These are phyloP conservation scores for Beauveria sp. DNA, from an alignment of 2,329 filamentous ascomycete species.

Conservation along the genomic window DNA sequence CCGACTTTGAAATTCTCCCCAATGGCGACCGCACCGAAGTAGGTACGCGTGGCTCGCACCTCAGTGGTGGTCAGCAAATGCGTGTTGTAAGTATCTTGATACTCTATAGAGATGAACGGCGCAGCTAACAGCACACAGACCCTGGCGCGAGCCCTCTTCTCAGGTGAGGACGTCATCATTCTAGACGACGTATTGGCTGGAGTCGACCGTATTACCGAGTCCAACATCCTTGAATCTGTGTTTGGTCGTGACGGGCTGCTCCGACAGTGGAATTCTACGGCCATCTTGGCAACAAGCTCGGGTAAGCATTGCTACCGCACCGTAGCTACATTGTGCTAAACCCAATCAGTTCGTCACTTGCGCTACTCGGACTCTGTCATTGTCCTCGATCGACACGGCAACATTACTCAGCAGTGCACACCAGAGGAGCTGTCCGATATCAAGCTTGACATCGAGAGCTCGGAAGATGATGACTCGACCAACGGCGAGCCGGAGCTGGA, in stretches of 20 bases:
- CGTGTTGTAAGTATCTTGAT: constrained; percentile 16
- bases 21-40: constrained; percentile 18
- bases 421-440: constrained; percentile 11
- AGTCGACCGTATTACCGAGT: constrained; percentile 29
- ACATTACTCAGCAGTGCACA: constrained; percentile 17
- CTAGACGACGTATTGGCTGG: constrained; percentile 28
- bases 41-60: constrained; percentile 17
- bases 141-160: constrained; percentile 20
- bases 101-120: no score
- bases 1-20: constrained; percentile 16
- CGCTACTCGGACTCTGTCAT: constrained; percentile 19
- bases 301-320: constrained; percentile 7
- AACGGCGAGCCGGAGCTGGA: background rate
- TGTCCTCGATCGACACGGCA: constrained; percentile 17
- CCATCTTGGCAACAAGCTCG: constrained; percentile 22
- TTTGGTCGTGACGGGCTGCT: constrained; percentile 27
- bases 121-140: constrained; percentile 11
- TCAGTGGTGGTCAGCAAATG: constrained; percentile 22
- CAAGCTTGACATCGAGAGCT: background rate
- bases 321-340: background rate
- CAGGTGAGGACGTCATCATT: constrained; percentile 18
- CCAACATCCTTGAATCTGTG: constrained; percentile 27
- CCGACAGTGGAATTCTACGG: constrained; percentile 15
- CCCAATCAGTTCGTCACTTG: constrained; percentile 15
- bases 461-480: background rate